phyloP scores from a whole-genome alignment of 1,139 yeast species.

The Scheffersomyces quercinus region DNA sequence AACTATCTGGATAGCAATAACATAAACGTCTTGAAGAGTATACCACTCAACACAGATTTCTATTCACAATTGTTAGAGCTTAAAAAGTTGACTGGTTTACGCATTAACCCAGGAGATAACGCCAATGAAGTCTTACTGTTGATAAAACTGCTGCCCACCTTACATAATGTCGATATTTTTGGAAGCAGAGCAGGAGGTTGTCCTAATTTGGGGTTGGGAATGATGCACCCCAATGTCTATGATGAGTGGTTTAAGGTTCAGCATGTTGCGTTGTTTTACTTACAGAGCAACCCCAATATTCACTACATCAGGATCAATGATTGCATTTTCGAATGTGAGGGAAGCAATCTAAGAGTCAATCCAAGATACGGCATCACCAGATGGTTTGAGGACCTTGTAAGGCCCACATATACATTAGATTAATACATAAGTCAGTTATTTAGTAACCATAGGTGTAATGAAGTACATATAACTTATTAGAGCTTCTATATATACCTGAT shows the following conservation, averaged over 20 bases:
- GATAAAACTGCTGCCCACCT: constrained; percentile 24
- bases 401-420: constrained; percentile 5
- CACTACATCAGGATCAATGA: constrained; percentile 46
- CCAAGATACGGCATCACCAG: constrained; percentile 45
- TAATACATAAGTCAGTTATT: neutral
- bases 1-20: constrained; percentile 4
- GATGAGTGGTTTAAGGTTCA: constrained; percentile 62
- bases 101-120: constrained; percentile 40
- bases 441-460: too few species aligned
- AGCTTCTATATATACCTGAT: too few species aligned
- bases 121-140: constrained; percentile 26
- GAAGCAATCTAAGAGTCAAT: constrained; percentile 17
- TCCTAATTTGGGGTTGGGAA: constrained; percentile 57
- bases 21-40: constrained; percentile 5
- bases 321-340: constrained; percentile 32
- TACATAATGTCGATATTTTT: constrained; percentile 45
- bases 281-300: constrained; percentile 26
- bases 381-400: constrained; percentile 40
- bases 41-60: constrained; percentile 10
- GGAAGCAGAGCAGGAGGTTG: constrained; percentile 56
- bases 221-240: constrained; percentile 53
- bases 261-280: constrained; percentile 47
- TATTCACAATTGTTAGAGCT: constrained; percentile 12
- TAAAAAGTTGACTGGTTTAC: constrained; percentile 28
- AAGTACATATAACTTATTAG: too few species aligned